phyloP scores from a whole-genome alignment of 2,329 filamentous ascomycete species.

The Verticillium nonalfalfae region DNA sequence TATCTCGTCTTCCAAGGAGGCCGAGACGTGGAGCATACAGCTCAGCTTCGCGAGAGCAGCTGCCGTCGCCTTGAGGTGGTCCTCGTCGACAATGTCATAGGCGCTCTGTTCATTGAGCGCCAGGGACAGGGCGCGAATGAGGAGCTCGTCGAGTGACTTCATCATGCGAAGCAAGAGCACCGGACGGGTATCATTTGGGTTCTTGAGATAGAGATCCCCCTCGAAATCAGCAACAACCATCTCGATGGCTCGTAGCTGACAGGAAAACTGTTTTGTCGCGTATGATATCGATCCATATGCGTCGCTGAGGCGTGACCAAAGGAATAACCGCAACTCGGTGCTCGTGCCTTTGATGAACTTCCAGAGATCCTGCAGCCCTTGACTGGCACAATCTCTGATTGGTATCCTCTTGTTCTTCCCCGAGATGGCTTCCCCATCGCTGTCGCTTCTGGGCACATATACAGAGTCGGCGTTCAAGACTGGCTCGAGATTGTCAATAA shows the following conservation, averaged over 20 bases:
- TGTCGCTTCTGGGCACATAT: constrained; percentile 21
- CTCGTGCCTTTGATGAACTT: constrained; percentile 79
- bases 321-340: constrained; percentile 74
- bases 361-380: constrained; percentile 68
- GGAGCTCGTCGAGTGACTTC: constrained; percentile 70
- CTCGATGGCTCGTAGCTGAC: constrained; percentile 78
- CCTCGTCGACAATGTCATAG: constrained; percentile 79
- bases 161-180: constrained; percentile 68
- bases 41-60: constrained; percentile 64
- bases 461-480: constrained; percentile 71
- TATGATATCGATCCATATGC: constrained; percentile 85
- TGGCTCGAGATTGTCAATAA: constrained; percentile 90
- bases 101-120: constrained; percentile 60
- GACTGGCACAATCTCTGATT: constrained; percentile 45
- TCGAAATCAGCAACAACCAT: constrained; percentile 62
- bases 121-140: constrained; percentile 64
- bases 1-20: constrained; percentile 81
- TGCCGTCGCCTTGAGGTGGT: constrained; percentile 69
- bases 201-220: constrained; percentile 55
- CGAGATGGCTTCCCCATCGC: not conserved
- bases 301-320: constrained; percentile 87
- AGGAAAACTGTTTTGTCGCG: constrained; percentile 80
- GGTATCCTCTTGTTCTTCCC: constrained; percentile 19
- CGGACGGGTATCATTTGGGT: constrained; percentile 58
- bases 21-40: constrained; percentile 70